phyloP scores from a whole-genome alignment of 495 filamentous ascomycete species.

The Emericellopsis terricola region DNA sequence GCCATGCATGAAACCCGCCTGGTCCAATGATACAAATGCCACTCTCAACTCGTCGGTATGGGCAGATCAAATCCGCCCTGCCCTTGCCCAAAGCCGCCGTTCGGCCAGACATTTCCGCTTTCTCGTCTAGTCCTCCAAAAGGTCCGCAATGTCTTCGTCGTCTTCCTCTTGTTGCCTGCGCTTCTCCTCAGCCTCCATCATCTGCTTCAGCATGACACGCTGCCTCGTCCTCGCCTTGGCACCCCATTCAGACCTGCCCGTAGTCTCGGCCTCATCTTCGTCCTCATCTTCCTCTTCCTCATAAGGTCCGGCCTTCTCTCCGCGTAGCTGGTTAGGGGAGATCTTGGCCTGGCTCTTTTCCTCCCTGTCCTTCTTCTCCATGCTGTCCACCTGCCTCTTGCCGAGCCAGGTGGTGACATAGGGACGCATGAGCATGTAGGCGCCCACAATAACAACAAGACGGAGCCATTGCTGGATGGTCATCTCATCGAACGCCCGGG shows the following conservation, averaged over 20 bases:
- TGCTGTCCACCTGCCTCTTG: constrained; percentile 21
- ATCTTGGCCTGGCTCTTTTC: constrained; percentile 18
- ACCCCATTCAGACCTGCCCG: constrained; percentile 31
- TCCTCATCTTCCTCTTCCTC: constrained; percentile 31
- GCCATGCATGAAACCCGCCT: neutral
- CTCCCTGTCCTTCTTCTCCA: constrained; percentile 22
- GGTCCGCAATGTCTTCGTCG: constrained; percentile 48
- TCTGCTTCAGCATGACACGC: constrained; percentile 37
- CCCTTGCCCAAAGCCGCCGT: too few species aligned
- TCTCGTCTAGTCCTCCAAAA: constrained; percentile 53
- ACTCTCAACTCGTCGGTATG: neutral
- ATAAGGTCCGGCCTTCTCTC: constrained; percentile 31
- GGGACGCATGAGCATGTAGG: constrained; percentile 47
- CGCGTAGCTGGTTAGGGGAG: constrained; percentile 31
- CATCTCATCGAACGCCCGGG: constrained; percentile 34
- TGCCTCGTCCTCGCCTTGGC: constrained; percentile 45
- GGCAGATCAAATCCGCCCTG: neutral
- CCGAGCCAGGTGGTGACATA: constrained; percentile 36
- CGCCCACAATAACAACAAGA: constrained; percentile 38
- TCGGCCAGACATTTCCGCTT: too few species aligned
- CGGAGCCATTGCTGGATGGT: constrained; percentile 39
- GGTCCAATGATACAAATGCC: neutral
- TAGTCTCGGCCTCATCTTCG: constrained; percentile 28
- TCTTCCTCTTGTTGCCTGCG: constrained; percentile 21
- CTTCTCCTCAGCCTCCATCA: constrained; percentile 32